A percentile compares a stretch with the other conserved stretches of the same genome.
phyloP scores from a whole-genome alignment of 306 rosid genomes.

The Amphicarpaea edgeworthii region DNA sequence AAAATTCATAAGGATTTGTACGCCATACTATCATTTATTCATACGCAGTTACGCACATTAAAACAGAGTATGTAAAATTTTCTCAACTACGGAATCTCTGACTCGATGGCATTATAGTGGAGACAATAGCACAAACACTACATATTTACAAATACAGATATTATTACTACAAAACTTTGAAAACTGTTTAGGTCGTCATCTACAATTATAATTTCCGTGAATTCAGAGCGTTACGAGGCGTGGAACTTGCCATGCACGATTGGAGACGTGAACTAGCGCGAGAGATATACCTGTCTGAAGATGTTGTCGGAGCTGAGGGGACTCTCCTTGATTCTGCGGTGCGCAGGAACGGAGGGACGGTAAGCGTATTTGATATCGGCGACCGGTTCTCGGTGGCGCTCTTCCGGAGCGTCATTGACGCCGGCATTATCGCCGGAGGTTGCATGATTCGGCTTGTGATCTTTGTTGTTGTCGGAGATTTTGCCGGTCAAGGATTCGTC shows the following conservation, averaged over 20 bases:
- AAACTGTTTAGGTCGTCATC: not conserved
- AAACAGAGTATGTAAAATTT: not conserved
- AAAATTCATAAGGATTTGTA: not conserved
- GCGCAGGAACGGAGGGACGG: slow-evolving; percentile 89
- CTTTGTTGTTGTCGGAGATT: slow-evolving; percentile 45
- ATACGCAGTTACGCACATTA: not conserved
- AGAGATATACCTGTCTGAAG: slow-evolving; percentile 71
- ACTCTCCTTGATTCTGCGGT: slow-evolving; percentile 80
- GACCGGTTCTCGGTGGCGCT: slow-evolving; percentile 31
- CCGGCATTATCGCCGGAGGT: not conserved
- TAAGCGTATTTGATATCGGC: slow-evolving; percentile 55
- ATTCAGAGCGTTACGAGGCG: slow-evolving; percentile 17
- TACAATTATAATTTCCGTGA: not conserved
- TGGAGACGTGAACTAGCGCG: not conserved
- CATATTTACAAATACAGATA: not conserved
- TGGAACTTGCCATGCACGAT: slow-evolving; percentile 39
- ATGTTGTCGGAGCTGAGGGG: slow-evolving; percentile 92
- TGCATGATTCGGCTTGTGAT: slow-evolving; percentile 50
- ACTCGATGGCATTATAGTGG: not conserved
- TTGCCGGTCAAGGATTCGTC: slow-evolving; percentile 45
- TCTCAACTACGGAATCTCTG: slow-evolving; percentile 11
- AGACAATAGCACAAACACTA: not conserved
- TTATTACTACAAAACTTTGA: not conserved
- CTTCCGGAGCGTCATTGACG: slow-evolving; percentile 26
- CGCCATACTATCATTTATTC: not conserved